A percentile compares a stretch with the other conserved stretches of the same genome.
phyloP scores from a whole-genome alignment of 805 yeast species.

The Lipomyces oligophaga region DNA sequence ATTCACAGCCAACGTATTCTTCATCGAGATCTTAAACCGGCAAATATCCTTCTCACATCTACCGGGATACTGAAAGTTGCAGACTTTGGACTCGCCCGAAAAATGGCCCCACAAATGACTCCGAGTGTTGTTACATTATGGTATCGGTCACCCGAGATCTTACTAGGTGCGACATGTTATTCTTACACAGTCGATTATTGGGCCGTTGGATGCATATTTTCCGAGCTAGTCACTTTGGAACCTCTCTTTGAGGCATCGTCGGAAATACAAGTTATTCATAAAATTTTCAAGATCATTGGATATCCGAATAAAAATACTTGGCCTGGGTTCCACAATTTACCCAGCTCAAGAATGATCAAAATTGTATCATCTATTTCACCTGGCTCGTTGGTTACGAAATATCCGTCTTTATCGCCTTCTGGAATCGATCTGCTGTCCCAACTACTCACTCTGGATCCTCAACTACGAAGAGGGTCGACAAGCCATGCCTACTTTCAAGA shows the following conservation, averaged over 20 bases:
- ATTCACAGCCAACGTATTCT: constrained; percentile 32
- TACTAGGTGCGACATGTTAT: constrained; percentile 44
- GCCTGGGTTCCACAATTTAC: constrained; percentile 28
- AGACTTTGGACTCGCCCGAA: constrained; percentile 53
- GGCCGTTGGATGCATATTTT: constrained; percentile 60
- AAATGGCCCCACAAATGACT: constrained; percentile 28
- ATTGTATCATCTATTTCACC: no score
- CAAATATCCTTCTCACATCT: constrained; percentile 32
- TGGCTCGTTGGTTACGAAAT: constrained; percentile 9
- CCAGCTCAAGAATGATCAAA: constrained; percentile 42
- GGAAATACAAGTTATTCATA: constrained; percentile 11
- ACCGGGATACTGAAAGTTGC: constrained; percentile 32
- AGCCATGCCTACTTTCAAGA: constrained; percentile 43
- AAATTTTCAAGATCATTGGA: constrained; percentile 46
- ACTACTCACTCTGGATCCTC: constrained; percentile 45
- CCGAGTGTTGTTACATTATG: constrained; percentile 16
- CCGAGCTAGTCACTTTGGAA: constrained; percentile 44
- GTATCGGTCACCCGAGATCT: constrained; percentile 47
- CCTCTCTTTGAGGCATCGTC: constrained; percentile 41
- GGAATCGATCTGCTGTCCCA: constrained; percentile 40
- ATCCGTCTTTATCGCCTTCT: constrained; percentile 23
- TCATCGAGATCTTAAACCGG: constrained; percentile 35
- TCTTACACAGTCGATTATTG: constrained; percentile 46
- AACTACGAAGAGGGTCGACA: constrained; percentile 44
- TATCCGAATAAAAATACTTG: constrained; percentile 38